Conservation (phyloP, 768 basidiomycete species). For the Piloderma croceum region DNA sequence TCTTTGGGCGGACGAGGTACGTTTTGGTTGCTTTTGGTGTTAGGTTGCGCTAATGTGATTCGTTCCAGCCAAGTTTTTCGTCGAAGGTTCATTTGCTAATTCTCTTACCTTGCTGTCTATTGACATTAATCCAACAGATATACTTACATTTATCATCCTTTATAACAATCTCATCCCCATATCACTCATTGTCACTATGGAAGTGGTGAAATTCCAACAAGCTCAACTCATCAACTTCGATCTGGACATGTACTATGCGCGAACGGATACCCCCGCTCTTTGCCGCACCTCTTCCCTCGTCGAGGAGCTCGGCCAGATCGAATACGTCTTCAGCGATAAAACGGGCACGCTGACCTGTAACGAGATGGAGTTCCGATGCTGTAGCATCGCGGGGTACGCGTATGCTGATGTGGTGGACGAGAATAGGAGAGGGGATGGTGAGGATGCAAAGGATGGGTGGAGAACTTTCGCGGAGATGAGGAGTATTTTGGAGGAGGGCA, state of each 20-base stretch:
- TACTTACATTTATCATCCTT: slow-evolving; percentile 95
- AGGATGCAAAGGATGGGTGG: slow-evolving; percentile 56
- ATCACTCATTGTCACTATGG: slow-evolving; percentile 98
- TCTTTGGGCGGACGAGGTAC: slow-evolving; percentile 60
- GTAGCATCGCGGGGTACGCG: slow-evolving; percentile 79
- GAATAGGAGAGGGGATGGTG: slow-evolving; percentile 60
- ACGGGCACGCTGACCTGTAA: slow-evolving; percentile 94
- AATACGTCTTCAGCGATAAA: slow-evolving; percentile 94
- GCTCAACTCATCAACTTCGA: slow-evolving; percentile 96
- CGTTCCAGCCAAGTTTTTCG: slow-evolving; percentile 61
- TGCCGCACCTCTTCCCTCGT: slow-evolving; percentile 98
- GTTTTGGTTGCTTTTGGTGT: slow-evolving; percentile 15
- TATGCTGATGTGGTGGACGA: slow-evolving; percentile 94
- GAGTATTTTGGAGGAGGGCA: slow-evolving; percentile 41
- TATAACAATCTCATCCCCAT: slow-evolving; percentile 99
- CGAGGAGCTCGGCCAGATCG: slow-evolving; percentile 97
- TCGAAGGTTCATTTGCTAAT: slow-evolving; percentile 57
- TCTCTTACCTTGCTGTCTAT: background rate
- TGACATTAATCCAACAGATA: slow-evolving; percentile 47
- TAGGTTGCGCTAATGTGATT: slow-evolving; percentile 1
- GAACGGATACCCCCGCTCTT: slow-evolving; percentile 92
- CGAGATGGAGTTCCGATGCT: slow-evolving; percentile 96
- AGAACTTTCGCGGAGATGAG: slow-evolving; percentile 75
- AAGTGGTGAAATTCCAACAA: slow-evolving; percentile 98
- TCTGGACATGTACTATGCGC: slow-evolving; percentile 96